phyloP scores from a whole-genome alignment of 805 yeast genomes.

The Spathaspora boniae region DNA sequence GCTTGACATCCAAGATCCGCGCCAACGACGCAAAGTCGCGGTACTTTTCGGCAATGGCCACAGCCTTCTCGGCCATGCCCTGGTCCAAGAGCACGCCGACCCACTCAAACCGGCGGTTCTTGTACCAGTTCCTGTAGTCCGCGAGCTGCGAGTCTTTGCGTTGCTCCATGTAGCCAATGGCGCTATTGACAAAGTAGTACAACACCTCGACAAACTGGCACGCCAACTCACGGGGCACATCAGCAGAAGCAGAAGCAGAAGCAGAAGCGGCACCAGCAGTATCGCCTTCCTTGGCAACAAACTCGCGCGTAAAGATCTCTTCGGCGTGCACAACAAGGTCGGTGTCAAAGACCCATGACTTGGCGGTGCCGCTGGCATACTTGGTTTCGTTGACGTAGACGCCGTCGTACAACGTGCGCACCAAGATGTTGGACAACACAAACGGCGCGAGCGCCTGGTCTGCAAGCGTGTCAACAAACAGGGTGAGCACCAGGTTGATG shows the following conservation, averaged over 20 bases:
- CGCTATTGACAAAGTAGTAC: conserved; percentile 33
- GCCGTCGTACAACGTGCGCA: conserved; percentile 26
- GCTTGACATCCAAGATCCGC: conserved; percentile 38
- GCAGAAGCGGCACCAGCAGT: too few relatives aligned
- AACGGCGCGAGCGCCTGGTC: conserved; percentile 17
- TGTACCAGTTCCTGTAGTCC: conserved; percentile 34
- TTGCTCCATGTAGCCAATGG: conserved; percentile 32
- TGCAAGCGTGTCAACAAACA: conserved; percentile 20
- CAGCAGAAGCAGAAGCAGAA: too few relatives aligned
- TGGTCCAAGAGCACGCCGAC: conserved; percentile 51
- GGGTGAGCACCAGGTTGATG: conserved; percentile 27
- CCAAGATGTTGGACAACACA: conserved; percentile 23
- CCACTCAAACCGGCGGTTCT: conserved; percentile 46
- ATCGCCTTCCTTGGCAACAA: conserved; percentile 4
- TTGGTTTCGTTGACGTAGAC: conserved; percentile 38
- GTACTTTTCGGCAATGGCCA: conserved; percentile 62
- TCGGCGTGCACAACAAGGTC: conserved; percentile 38
- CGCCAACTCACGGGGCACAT: conserved; percentile 8
- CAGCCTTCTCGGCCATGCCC: conserved; percentile 50
- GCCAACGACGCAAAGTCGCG: conserved; percentile 65
- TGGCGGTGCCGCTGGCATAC: conserved; percentile 29
- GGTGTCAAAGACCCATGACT: conserved; percentile 50
- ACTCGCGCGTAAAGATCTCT: conserved; percentile 33
- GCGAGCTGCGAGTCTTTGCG: conserved; percentile 19
- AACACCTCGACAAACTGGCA: conserved; percentile 23